Percentiles rank a stretch among this genome's conserved stretches.
Evolutionary conservation across 2,329 filamentous ascomycete species (phyloP).

Genomic region (Phialophora chinensis): DNA sequence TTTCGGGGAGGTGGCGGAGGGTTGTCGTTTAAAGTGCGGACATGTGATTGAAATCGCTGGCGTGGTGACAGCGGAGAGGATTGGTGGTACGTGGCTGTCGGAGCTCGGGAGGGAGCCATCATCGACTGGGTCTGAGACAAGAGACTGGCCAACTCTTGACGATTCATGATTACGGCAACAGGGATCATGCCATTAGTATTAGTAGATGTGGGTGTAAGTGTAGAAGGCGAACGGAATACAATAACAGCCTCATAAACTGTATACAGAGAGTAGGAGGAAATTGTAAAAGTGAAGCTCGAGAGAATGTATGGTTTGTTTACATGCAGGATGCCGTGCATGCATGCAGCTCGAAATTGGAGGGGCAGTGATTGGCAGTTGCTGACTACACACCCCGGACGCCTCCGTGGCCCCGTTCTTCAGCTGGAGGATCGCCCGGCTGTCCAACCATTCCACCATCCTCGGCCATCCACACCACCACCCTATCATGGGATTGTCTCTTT

Average conservation of each 20-base stretch:
- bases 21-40: conserved; percentile 29
- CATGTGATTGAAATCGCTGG: conserved; percentile 34
- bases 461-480: too few species aligned
- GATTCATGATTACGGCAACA: conserved; percentile 27
- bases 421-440: neutral
- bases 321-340: conserved; percentile 7
- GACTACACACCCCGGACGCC: neutral
- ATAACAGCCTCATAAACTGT: conserved; percentile 12
- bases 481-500: conserved; percentile 7
- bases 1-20: conserved; percentile 12
- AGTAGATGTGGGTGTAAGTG: conserved; percentile 1
- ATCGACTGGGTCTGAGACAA: conserved; percentile 27
- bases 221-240: neutral
- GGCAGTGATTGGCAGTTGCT: conserved; percentile 10
- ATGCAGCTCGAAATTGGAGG: conserved; percentile 10
- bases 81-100: conserved; percentile 15
- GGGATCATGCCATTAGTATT: conserved; percentile 25
- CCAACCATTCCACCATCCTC: too few species aligned
- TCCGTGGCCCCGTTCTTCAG: neutral
- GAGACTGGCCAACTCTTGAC: conserved; percentile 29
- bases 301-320: conserved; percentile 15
- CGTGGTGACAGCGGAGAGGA: conserved; percentile 29
- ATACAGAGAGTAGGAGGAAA: conserved; percentile 4
- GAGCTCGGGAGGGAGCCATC: conserved; percentile 18
- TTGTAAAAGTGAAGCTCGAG: conserved; percentile 12